These are phyloP conservation scores for Taphrina flavorubra DNA, from an alignment of 1,139 yeast species.

Conservation along the genomic window DNA sequence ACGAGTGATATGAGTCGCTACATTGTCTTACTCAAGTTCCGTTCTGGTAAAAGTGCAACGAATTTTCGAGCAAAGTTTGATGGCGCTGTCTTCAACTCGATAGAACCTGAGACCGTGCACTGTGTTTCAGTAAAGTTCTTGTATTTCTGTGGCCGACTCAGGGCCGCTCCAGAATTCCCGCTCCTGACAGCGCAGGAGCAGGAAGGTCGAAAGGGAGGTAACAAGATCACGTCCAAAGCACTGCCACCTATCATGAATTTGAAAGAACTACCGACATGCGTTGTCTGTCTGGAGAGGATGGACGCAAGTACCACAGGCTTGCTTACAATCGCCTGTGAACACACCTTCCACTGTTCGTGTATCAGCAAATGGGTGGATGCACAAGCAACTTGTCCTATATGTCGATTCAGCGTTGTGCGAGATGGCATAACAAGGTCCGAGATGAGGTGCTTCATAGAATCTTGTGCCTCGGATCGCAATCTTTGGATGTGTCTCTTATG, in stretches of 20 bases:
- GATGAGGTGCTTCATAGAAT: constrained; percentile 52
- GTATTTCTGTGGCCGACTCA: constrained; percentile 52
- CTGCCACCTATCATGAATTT: constrained; percentile 52
- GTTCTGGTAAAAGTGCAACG: constrained; percentile 61
- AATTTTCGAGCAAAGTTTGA: constrained; percentile 69
- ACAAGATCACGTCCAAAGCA: constrained; percentile 45
- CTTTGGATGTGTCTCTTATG: constrained; percentile 91
- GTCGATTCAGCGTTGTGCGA: constrained; percentile 69
- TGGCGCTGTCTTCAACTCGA: constrained; percentile 77
- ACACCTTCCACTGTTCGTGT: constrained; percentile 90
- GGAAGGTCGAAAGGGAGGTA: constrained; percentile 7
- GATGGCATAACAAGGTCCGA: constrained; percentile 45
- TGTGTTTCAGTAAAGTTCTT: constrained; percentile 73
- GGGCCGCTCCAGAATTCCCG: constrained; percentile 56
- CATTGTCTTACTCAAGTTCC: constrained; percentile 77
- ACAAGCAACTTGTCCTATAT: constrained; percentile 74
- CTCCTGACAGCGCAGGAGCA: constrained; percentile 55
- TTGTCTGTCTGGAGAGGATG: constrained; percentile 90
- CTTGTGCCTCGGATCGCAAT: constrained; percentile 69
- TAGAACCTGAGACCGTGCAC: constrained; percentile 89
- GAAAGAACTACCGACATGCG: constrained; percentile 86
- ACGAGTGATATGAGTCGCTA: constrained; percentile 73
- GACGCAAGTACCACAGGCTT: constrained; percentile 82
- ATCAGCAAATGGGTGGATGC: constrained; percentile 81
- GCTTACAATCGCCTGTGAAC: constrained; percentile 88